These are phyloP conservation scores for Irpex sp. DNA, from an alignment of 1,284 basidiomycete species.

Conservation along the genomic window DNA sequence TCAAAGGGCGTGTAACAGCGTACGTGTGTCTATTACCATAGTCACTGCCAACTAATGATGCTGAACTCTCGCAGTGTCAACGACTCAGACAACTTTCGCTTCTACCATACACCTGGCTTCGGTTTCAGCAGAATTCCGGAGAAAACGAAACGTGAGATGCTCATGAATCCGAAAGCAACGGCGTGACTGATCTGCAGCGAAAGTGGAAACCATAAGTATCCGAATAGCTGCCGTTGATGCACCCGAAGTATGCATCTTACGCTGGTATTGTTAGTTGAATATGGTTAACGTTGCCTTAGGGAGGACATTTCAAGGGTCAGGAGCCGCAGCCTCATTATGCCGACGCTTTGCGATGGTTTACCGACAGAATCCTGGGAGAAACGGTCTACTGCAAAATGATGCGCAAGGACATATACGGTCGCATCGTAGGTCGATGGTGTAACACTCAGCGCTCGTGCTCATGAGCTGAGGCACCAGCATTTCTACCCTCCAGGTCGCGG, in stretches of 20 bases:
- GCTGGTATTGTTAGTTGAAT: conserved; percentile 15
- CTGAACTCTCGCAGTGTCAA: conserved; percentile 54
- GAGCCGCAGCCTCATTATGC: conserved; percentile 64
- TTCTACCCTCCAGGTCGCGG: conserved; percentile 51
- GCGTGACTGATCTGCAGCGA: conserved; percentile 40
- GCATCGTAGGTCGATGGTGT: conserved; percentile 51
- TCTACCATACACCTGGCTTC: conserved; percentile 80
- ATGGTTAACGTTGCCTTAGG: not conserved
- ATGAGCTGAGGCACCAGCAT: not conserved
- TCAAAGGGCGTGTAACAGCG: conserved; percentile 59
- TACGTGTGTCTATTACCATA: not conserved
- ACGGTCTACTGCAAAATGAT: conserved; percentile 65
- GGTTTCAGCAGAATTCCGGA: conserved; percentile 65
- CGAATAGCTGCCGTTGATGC: conserved; percentile 87
- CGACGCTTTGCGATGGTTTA: conserved; percentile 74
- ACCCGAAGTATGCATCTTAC: conserved; percentile 61
- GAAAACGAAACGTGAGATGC: conserved; percentile 48
- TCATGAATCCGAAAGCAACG: not conserved
- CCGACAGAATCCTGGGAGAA: conserved; percentile 47
- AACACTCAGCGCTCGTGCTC: not conserved
- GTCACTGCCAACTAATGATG: not conserved
- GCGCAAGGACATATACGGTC: conserved; percentile 75
- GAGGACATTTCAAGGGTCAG: conserved; percentile 68
- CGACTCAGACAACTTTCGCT: conserved; percentile 73
- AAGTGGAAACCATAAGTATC: conserved; percentile 73